phyloP scores from a whole-genome alignment of 352 stramenopile species.

The Pythium dissotocum region DNA sequence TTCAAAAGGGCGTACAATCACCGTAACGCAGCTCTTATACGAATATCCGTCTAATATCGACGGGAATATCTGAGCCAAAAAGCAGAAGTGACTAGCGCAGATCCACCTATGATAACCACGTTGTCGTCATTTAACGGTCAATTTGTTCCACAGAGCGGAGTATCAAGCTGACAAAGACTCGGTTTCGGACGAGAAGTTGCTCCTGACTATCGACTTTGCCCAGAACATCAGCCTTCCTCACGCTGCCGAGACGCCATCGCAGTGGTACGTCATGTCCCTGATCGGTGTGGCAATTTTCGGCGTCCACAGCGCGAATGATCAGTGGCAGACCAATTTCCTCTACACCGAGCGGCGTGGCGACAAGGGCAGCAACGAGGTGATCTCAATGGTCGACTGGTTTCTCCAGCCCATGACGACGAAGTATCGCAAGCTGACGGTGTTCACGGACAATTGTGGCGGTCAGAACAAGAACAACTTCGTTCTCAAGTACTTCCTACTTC shows the following conservation, averaged over 20 bases:
- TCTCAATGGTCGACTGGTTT: slow-evolving; percentile 1
- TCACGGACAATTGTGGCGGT: slow-evolving; percentile 9
- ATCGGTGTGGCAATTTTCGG: slow-evolving; percentile 1
- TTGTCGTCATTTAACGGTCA: too few relatives aligned
- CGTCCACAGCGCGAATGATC: slow-evolving; percentile 1
- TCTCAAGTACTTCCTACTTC: slow-evolving; percentile 5
- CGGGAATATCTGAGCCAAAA: too few relatives aligned
- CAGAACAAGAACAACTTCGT: slow-evolving; percentile 16
- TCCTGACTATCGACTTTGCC: slow-evolving; percentile 8
- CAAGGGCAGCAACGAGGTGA: slow-evolving; percentile 12
- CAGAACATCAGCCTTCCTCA: slow-evolving; percentile 2
- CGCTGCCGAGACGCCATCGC: background rate
- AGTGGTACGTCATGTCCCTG: slow-evolving; percentile 14
- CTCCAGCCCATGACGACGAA: background rate
- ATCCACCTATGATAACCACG: too few relatives aligned
- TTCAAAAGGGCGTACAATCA: too few relatives aligned
- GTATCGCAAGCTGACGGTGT: background rate
- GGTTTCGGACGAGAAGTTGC: too few relatives aligned
- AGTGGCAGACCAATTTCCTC: slow-evolving; percentile 4
- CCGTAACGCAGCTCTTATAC: too few relatives aligned
- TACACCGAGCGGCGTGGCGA: slow-evolving; percentile 1
- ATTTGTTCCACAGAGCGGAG: too few relatives aligned
- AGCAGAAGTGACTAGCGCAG: too few relatives aligned
- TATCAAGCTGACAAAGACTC: too few relatives aligned
- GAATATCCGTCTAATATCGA: too few relatives aligned